These are phyloP conservation scores for Clarkia xantiana DNA, from an alignment of 345 rosid genomes.

Conservation along the genomic window DNA sequence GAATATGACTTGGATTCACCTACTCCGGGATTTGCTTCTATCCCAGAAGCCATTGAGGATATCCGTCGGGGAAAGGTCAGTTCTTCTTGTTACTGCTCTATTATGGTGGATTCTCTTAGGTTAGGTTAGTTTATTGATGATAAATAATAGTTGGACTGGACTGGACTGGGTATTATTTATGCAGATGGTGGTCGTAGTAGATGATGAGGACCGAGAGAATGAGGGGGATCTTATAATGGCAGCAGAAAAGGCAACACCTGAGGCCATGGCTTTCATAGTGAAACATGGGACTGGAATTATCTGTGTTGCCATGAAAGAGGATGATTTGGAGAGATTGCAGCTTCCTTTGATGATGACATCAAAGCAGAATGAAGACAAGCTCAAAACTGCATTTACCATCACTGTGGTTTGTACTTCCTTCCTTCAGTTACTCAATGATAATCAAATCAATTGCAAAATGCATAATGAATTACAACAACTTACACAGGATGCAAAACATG, in stretches of 20 bases:
- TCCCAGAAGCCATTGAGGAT: slow-evolving; percentile 79
- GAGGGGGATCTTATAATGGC: slow-evolving; percentile 94
- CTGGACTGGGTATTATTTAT: too few relatives aligned
- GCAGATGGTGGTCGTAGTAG: slow-evolving; percentile 86
- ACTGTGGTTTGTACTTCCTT: slow-evolving; percentile 53
- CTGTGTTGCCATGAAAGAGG: slow-evolving; percentile 74
- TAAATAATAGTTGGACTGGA: slow-evolving; percentile 8
- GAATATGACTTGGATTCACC: slow-evolving; percentile 62
- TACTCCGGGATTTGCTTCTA: slow-evolving; percentile 60
- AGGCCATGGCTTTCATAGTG: slow-evolving; percentile 92
- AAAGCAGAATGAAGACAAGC: slow-evolving; percentile 77
- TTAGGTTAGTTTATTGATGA: background rate
- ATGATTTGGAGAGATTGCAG: slow-evolving; percentile 63
- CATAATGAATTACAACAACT: background rate
- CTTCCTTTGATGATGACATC: slow-evolving; percentile 80
- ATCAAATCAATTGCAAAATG: background rate
- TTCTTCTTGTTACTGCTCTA: slow-evolving; percentile 1
- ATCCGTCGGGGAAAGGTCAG: slow-evolving; percentile 83
- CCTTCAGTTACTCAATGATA: too few relatives aligned
- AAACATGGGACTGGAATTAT: slow-evolving; percentile 86
- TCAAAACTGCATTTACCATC: slow-evolving; percentile 75
- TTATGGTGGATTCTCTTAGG: background rate
- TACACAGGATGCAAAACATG: slow-evolving; percentile 71
- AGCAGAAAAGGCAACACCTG: slow-evolving; percentile 70
- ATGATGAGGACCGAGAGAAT: slow-evolving; percentile 90